Evolutionary conservation across 169 alveolate species (phyloP), one percentile per base, ranked within the genome.

Genomic region (Ichthyophthirius multifiliis): DNA sequence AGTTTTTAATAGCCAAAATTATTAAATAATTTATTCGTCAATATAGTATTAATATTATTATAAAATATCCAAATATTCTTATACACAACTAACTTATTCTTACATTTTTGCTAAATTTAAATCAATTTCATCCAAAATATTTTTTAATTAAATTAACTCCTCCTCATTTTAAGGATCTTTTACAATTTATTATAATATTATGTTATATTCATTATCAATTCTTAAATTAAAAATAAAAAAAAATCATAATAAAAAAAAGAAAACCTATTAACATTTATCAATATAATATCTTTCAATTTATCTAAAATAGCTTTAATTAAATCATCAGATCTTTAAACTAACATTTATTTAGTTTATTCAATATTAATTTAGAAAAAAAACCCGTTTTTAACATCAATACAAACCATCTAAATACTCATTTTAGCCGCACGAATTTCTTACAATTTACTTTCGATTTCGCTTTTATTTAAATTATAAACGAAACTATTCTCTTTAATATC

Each of bases 91-190:
- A 27, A 83, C 74, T 30, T 76, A 83, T 44, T 32, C 12, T 37
- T 79, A 73, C 23, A 83, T 74, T 41, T 90, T 39, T 18, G 84
- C 87, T 15, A 84, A 79, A 75, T 86, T 84, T 13, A 79, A 62
- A 34, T 90, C 90, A 74, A 89, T 80, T 34, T 85, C 86, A 46
- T 80, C 84, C 7, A 90, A 83, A 32, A 73, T 85, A 6, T 86
- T 84, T 43, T 81, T 86, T 13, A 84, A 74, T 18, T 78, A 85
- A 4, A 90, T 86, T 31, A 86, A 84, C 31, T 86, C 90, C 41
- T 64, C 82, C 44, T 90, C 92, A 71, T 84, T 82, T 20, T 83
- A 78, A 15, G 92, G 95, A 39, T 74, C 83, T 9, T 32, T 31
- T 2, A 67, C 77, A 37, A 34, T 41, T 0, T 37, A 6, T n/a